Evolutionary conservation across 768 basidiomycete genomes (phyloP), one percentile per base, ranked within the genome.

Genomic region (Obba rivulosa): DNA sequence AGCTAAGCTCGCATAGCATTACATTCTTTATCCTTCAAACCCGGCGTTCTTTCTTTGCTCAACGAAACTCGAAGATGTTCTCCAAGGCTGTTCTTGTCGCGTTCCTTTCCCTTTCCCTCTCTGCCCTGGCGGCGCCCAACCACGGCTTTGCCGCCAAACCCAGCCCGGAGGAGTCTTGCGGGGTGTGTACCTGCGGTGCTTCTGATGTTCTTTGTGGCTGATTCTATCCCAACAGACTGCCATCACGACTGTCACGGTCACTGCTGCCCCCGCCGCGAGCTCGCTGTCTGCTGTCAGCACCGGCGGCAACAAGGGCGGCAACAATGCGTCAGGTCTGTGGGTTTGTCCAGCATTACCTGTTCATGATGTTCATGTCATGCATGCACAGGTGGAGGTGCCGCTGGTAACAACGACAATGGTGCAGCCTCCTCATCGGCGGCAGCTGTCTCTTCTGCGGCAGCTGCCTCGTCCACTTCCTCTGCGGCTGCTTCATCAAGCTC

Each of bases 41-140:
- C 56, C 49, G 41, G 58, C 43, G 41, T 51, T 62, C 55, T 54
- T 40, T 52, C 23, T 57, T 47, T 57, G 42, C 36, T 50, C 56
- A 45, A 13, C 28, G 13, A 31, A 51, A 61, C 48, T 57, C 62
- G 59, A 57, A 47, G 54, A 77, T 77, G 75, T 70, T 72, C 56
- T 57, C 70, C 46, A 71, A 66, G 52, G 63, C 66, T 41, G 46
- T 71, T 51, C 60, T 68, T 47, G 59, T 73, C 54, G 66, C 69
- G 57, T 63, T 75, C 59, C 59, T 75, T 45, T 63, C 71, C 38
- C 57, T 75, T 41, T 61, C 68, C 20, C 52, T 76, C 35, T 64
- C 66, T 34, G 62, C 64, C 20, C 57, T 66, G 45, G 71, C 67
- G 48, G 58, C 59, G 11, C 68, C 72, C 18, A 57, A 62, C 34